phyloP scores from a whole-genome alignment of 495 filamentous ascomycete genomes.

The Trichocladium uniseriatum region DNA sequence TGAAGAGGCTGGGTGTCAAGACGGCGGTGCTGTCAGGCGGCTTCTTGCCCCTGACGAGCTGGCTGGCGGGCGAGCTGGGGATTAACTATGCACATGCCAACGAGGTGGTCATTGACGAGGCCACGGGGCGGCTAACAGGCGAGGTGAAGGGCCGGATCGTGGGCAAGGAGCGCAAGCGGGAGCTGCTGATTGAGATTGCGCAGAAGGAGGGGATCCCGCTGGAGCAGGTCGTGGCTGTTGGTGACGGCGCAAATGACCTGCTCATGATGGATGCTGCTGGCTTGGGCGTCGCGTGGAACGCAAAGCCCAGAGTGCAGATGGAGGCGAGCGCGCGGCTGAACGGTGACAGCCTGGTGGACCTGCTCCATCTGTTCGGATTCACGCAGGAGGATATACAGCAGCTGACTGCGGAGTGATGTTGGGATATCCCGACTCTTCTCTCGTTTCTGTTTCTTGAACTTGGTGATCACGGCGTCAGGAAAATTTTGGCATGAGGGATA shows the following conservation, averaged over 20 bases:
- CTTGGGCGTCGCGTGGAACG: slow-evolving; percentile 85
- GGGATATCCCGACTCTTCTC: not conserved
- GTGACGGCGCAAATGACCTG: slow-evolving; percentile 92
- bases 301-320: slow-evolving; percentile 84
- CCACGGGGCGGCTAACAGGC: slow-evolving; percentile 64
- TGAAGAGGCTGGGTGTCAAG: slow-evolving; percentile 70
- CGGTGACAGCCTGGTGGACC: slow-evolving; percentile 63
- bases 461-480: too few relatives aligned
- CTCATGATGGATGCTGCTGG: slow-evolving; percentile 86
- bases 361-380: slow-evolving; percentile 78
- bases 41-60: slow-evolving; percentile 78
- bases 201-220: slow-evolving; percentile 58
- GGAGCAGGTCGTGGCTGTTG: slow-evolving; percentile 74
- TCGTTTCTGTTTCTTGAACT: not conserved
- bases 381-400: slow-evolving; percentile 53
- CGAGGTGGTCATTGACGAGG: slow-evolving; percentile 57
- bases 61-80: slow-evolving; percentile 69
- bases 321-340: slow-evolving; percentile 78
- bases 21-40: slow-evolving; percentile 87
- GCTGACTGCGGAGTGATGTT: slow-evolving; percentile 24
- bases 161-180: slow-evolving; percentile 68
- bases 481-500: too few relatives aligned
- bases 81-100: slow-evolving; percentile 86
- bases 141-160: slow-evolving; percentile 71
- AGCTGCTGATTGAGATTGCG: slow-evolving; percentile 69